These are phyloP conservation scores for Salicornia ramosissima DNA, from an alignment of 148 eudicot species.

Conservation along the genomic window DNA sequence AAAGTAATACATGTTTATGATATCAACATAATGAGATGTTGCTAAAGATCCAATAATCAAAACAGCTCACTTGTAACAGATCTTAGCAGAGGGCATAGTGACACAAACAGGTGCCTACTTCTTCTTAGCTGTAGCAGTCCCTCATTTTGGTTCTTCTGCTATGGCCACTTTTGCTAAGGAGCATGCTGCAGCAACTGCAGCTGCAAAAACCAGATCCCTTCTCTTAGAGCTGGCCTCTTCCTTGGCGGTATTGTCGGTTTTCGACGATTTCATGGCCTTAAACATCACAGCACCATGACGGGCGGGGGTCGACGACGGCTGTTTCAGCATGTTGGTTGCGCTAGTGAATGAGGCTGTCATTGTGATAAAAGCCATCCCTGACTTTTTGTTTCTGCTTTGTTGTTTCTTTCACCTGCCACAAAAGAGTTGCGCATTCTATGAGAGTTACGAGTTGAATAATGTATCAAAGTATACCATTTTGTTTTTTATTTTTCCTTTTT, in stretches of 20 bases:
- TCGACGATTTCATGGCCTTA: conserved; percentile 41
- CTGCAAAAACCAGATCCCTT: conserved; percentile 66
- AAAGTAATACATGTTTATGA: conserved; percentile 7
- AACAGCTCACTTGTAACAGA: conserved; percentile 55
- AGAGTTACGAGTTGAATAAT: too few relatives aligned
- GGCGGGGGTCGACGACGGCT: conserved; percentile 24
- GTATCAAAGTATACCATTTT: too few relatives aligned
- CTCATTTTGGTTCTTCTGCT: conserved; percentile 68
- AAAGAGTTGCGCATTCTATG: too few relatives aligned
- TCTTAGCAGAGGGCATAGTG: conserved; percentile 67
- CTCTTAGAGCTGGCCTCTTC: conserved; percentile 36
- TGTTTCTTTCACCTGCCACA: conserved; percentile 9
- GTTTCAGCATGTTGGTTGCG: conserved; percentile 29
- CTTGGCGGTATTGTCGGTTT: conserved; percentile 13
- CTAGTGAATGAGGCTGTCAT: conserved; percentile 53
- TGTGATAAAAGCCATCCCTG: conserved; percentile 59
- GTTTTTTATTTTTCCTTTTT: too few relatives aligned
- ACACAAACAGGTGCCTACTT: conserved; percentile 70
- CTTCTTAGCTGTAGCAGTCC: conserved; percentile 71
- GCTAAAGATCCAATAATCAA: background rate
- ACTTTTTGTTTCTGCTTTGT: background rate
- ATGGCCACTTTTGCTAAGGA: conserved; percentile 43
- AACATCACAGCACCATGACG: conserved; percentile 36
- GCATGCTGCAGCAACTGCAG: conserved; percentile 47
- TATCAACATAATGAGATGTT: conserved; percentile 3